Conservation (phyloP, 2,329 filamentous ascomycete genomes). For the Ophiostoma australiae region DNA sequence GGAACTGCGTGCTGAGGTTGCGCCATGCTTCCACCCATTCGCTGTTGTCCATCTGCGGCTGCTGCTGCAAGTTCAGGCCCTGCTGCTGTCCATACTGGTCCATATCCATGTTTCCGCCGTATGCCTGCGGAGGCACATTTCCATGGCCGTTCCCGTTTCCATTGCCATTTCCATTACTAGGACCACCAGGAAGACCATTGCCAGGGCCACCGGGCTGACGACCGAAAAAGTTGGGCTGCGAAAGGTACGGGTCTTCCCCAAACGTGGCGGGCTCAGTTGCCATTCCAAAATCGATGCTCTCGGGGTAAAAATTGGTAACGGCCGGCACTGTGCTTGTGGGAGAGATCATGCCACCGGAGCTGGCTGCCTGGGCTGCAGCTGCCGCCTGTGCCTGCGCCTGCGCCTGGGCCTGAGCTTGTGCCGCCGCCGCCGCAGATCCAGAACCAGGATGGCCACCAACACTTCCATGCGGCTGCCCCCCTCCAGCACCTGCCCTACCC, state of each 20-base stretch:
- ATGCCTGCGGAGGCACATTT: background rate
- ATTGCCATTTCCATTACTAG: background rate
- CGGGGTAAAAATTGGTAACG: background rate
- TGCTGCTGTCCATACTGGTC: background rate
- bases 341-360: slow-evolving; percentile 5
- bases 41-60: slow-evolving; percentile 19
- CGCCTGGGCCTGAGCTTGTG: background rate
- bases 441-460: background rate
- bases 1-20: slow-evolving; percentile 21
- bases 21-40: slow-evolving; percentile 25
- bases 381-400: background rate
- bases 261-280: slow-evolving; percentile 20
- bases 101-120: background rate
- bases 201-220: background rate
- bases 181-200: background rate
- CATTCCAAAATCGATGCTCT: slow-evolving; percentile 21
- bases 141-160: background rate
- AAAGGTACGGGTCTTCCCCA: slow-evolving; percentile 21
- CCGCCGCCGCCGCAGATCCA: background rate
- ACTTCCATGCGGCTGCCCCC: background rate
- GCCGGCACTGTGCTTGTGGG: slow-evolving; percentile 5
- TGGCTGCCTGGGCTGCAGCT: background rate
- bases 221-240: slow-evolving; percentile 3
- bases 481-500: background rate
- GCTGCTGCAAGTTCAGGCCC: slow-evolving; percentile 4